These are phyloP conservation scores for Emiliania huxleyi DNA, from an alignment of 78 protist genomes.

Conservation along the genomic window DNA sequence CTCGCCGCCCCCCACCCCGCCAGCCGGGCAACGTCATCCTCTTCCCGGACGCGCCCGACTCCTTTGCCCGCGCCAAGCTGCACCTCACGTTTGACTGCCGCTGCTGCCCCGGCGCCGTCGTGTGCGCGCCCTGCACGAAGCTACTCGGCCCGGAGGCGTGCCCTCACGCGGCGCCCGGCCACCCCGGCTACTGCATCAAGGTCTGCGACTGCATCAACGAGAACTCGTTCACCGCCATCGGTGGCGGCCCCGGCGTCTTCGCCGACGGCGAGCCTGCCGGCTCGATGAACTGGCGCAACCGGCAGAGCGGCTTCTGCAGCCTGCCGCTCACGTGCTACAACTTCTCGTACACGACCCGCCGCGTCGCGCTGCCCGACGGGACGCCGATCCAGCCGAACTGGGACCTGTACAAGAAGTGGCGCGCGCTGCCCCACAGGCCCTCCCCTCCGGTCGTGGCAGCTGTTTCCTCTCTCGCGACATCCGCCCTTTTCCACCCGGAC, in stretches of 20 bases:
- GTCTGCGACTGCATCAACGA: background rate
- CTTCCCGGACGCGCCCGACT: background rate
- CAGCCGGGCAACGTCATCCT: background rate
- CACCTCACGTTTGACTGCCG: background rate
- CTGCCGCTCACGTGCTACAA: background rate
- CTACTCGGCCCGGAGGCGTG: background rate
- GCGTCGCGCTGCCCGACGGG: background rate
- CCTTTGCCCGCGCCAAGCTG: background rate
- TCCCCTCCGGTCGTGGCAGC: no score
- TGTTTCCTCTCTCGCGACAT: no score
- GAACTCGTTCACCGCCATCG: background rate
- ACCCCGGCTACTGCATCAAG: background rate
- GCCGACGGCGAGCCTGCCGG: no score
- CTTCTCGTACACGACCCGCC: background rate
- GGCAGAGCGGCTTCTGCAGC: background rate
- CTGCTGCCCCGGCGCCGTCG: background rate
- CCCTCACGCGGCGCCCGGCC: background rate
- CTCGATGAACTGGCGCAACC: background rate
- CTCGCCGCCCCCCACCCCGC: no score
- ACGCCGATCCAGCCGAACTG: background rate
- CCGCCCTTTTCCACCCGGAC: no score
- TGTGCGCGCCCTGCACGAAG: background rate
- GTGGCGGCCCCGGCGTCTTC: background rate
- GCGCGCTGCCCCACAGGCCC: no score
- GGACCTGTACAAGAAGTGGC: background rate